Conservation (phyloP, 2,329 filamentous ascomycete genomes). For the Diaporthe amygdali region DNA sequence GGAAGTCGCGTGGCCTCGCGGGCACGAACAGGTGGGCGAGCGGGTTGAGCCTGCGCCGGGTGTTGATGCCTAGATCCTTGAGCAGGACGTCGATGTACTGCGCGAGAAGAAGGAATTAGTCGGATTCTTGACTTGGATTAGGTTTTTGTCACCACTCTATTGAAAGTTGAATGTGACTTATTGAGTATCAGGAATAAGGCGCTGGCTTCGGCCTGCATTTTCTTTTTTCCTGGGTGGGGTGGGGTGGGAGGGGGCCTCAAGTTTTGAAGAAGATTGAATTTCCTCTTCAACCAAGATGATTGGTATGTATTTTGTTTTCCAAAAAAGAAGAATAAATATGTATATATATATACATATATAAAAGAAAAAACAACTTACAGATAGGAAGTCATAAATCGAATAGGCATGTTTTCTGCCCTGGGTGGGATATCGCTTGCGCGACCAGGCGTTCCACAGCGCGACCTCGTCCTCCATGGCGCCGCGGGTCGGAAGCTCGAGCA, state of each 20-base stretch:
- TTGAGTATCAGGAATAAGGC: too few relatives aligned
- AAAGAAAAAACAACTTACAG: not conserved
- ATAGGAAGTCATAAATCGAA: not conserved
- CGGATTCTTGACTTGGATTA: too few relatives aligned
- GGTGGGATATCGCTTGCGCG: not conserved
- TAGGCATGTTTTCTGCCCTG: not conserved
- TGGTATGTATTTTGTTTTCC: too few relatives aligned
- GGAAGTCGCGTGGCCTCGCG: not conserved
- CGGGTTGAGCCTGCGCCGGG: not conserved
- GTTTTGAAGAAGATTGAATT: too few relatives aligned
- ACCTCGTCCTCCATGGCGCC: constrained; percentile 29
- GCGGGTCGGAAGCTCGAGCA: constrained; percentile 41
- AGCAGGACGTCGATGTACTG: not conserved
- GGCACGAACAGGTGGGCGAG: not conserved
- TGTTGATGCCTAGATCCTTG: not conserved
- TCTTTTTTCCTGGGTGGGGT: too few relatives aligned
- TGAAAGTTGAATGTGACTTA: too few relatives aligned
- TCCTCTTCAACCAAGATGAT: too few relatives aligned
- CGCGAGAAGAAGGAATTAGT: not conserved
- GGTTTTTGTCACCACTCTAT: too few relatives aligned
- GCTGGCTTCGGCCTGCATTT: too few relatives aligned
- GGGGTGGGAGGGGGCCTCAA: too few relatives aligned
- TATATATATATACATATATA: not conserved
- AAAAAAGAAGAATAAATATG: too few relatives aligned
- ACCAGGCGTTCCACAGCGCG: not conserved